phyloP scores from a whole-genome alignment of 1,284 basidiomycete species.

The Ceratobasidium sp. region DNA sequence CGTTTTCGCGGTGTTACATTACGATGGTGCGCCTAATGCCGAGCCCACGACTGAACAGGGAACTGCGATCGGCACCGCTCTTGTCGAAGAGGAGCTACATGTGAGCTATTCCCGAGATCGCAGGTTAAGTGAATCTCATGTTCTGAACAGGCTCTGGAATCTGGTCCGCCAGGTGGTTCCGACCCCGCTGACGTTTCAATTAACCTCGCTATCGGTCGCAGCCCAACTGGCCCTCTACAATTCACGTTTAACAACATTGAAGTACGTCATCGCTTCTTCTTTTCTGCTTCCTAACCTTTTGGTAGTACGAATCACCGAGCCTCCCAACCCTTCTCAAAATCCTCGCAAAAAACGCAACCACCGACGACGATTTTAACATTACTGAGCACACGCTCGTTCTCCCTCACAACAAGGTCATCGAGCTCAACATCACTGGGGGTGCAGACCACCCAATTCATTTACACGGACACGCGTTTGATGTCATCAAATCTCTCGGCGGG shows the following conservation, averaged over 20 bases:
- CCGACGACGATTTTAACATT: constrained; percentile 4
- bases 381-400: constrained; percentile 3
- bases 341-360: constrained; percentile 22
- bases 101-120: background rate
- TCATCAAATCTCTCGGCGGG: constrained; percentile 24
- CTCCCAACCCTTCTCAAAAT: constrained; percentile 27
- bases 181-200: constrained; percentile 12
- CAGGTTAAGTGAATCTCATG: background rate
- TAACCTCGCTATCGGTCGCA: constrained; percentile 16
- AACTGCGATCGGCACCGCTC: constrained; percentile 8
- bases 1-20: constrained; percentile 20
- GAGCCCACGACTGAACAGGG: constrained; percentile 25
- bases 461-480: constrained; percentile 35
- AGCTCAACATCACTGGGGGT: constrained; percentile 7
- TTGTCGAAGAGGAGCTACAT: constrained; percentile 10
- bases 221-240: background rate
- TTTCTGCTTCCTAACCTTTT: background rate
- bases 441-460: constrained; percentile 23
- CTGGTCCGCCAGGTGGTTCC: constrained; percentile 26
- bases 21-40: constrained; percentile 11
- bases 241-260: constrained; percentile 23
- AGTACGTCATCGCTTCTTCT: constrained; percentile 8
- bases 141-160: constrained; percentile 10
- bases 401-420: constrained; percentile 22
- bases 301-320: constrained; percentile 23